Evolutionary conservation across 129 eudicot genomes (phyloP), one percentile per base, ranked within the genome.

Genomic region (Daucus carota): DNA sequence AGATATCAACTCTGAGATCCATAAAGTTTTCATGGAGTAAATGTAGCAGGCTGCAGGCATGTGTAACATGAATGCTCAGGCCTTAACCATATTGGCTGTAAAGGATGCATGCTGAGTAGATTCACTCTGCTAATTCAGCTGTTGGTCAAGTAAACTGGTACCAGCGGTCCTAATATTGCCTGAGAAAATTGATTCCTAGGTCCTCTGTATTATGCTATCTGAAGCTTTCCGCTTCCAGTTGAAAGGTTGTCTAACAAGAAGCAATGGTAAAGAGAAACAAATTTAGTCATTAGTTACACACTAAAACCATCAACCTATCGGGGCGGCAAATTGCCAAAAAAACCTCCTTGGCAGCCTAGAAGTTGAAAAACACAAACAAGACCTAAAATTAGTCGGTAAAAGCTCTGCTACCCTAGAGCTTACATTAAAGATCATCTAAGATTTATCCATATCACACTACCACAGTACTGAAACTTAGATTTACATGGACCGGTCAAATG

Each of bases 401-500:
- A 54, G 31, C 20, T n/a, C 31, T 24, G 24, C 31, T 9, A 22
- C 3, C 31, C 31, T 31, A 0, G 31, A n/a, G 63, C 31, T 57
- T 57, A n/a, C 16, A 10, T 9, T 4, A 8, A 57, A 57, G 10
- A n/a, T 31, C 65, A n/a, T 9, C 62, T 52, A 52, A 22, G 62
- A 57, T 57, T 2, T 57, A 57, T 24, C 62, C 62, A 57, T 45
- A 13, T 57, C 29, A 28, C 31, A n/a, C 9, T n/a, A 54, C 12
- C 28, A 54, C 13, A 7, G 2, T 6, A 7, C 29, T 54, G 15
- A 57, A 24, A 57, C 65, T 57, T 76, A 76, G 24, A n/a, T 2
- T 57, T 24, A 57, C 65, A 57, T 84, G 74, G 90, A 77, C 81
- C 79, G 89, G 88, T 90, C 97, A 70, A 93, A 90, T 24, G 98